Percentiles rank a stretch among this genome's conserved stretches.
phyloP scores from a whole-genome alignment of 2,329 filamentous ascomycete genomes.

The Verticillium longisporum region DNA sequence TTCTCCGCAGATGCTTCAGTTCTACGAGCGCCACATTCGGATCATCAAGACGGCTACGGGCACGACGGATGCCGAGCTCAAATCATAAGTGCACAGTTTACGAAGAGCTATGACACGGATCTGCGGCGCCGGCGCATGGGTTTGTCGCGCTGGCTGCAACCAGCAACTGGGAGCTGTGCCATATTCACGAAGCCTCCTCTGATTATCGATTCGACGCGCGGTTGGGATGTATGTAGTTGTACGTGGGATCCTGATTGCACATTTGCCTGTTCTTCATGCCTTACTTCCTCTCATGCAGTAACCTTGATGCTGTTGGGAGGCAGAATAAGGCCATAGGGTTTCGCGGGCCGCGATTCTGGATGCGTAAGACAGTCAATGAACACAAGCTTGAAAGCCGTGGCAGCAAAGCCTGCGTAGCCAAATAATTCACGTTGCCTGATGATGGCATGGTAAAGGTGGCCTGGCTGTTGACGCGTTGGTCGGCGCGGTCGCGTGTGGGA shows the following conservation, averaged over 20 bases:
- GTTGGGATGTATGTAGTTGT: not conserved
- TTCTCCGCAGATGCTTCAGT: slow-evolving; percentile 45
- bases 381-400: not conserved
- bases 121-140: not conserved
- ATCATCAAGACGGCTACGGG: slow-evolving; percentile 33
- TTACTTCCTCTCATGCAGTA: too few species aligned
- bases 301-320: too few species aligned
- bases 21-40: slow-evolving; percentile 52
- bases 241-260: not conserved
- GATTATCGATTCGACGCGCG: not conserved
- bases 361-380: not conserved
- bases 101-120: not conserved
- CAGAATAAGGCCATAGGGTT: too few species aligned
- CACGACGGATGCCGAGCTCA: not conserved
- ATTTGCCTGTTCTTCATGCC: too few species aligned
- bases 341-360: too few species aligned
- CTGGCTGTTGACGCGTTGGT: not conserved
- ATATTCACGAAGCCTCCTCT: not conserved
- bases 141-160: not conserved
- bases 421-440: not conserved
- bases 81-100: not conserved
- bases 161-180: not conserved
- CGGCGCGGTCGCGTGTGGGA: not conserved
- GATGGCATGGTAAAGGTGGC: not conserved
- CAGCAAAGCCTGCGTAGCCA: not conserved